Evolutionary conservation across 768 basidiomycete species (phyloP), one percentile per base, ranked within the genome.

Genomic region (Tricholoma furcatifolium): DNA sequence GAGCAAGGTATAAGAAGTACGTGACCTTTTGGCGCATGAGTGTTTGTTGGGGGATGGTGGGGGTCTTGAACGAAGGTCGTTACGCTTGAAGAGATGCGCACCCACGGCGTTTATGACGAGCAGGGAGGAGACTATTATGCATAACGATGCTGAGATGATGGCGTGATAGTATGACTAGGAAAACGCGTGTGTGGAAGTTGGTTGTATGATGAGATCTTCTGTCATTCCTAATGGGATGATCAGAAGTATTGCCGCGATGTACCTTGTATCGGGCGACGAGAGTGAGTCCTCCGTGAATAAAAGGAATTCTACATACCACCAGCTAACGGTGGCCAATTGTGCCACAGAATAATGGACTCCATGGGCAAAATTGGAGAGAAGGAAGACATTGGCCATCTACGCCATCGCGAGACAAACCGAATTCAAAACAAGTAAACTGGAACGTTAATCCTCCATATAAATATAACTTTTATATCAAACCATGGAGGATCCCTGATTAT

Each of bases 1-100:
- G 58, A 2, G 72, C 68, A 17, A 76, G 67, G 45, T 77, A 76
- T 3, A 71, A 50, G 1, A 70, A 62, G 57, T 73, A 75, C 2
- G 68, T 54, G 34, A 71, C 70, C 17, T 72, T 72, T 53, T 77
- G 74, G 4, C 75, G 67, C 75, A 75, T 75, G 7, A 75, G 56
- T 0, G 70, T 74, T 9, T 73, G 70, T 55, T 75, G 75, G 3
- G 74, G 69, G 11, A 67, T 62, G 10, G 72, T 72, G 30, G 74
- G 66, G 8, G 64, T 62, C 12, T 67, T 60, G 44, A 75, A 73
- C 1, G 70, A 67, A 1, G 74, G 61, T 17, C 63, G 66, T 48
- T 73, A 77, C 0, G 68, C 72, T 31, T 62, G 50, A 72, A 71
- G 20, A 54, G 38, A 18, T 64, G 65, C 3, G 69, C 67, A 23